A percentile compares a stretch with the other conserved stretches of the same genome.
Evolutionary conservation across 2,329 filamentous ascomycete genomes (phyloP).

Genomic region (Alternaria sp.): DNA sequence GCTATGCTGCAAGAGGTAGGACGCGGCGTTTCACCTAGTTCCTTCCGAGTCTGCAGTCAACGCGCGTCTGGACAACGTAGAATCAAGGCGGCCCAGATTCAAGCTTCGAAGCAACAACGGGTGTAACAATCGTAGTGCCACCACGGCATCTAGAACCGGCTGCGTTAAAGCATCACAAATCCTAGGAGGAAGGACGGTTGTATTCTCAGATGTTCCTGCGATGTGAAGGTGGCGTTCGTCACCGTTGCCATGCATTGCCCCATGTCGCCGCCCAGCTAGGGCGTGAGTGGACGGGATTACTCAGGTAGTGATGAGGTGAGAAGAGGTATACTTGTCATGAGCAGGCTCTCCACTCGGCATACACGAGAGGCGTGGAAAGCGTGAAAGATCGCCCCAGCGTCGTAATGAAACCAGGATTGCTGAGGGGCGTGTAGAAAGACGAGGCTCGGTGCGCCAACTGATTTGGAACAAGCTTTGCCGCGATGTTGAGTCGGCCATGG

Average conservation of each 20-base stretch:
- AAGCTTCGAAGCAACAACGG: constrained; percentile 4
- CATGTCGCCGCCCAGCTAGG: not conserved
- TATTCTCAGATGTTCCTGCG: not conserved
- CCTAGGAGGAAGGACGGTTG: no score
- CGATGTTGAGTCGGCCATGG: constrained; percentile 5
- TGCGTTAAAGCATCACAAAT: not conserved
- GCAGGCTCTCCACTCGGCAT: constrained; percentile 3
- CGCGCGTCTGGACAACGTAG: constrained; percentile 12
- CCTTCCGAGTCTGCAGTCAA: constrained; percentile 28
- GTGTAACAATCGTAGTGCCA: not conserved
- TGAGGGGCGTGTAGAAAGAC: not conserved
- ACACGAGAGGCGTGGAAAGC: not conserved
- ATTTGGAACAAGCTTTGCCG: constrained; percentile 14
- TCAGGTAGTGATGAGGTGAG: not conserved
- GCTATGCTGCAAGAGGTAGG: constrained; percentile 17
- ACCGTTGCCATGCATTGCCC: constrained; percentile 2
- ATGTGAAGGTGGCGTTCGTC: not conserved
- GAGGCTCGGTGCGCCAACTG: constrained; percentile 6
- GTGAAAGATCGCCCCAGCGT: constrained; percentile 5
- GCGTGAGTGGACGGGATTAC: not conserved
- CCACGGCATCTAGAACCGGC: not conserved
- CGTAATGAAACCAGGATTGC: constrained; percentile 1
- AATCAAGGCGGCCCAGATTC: constrained; percentile 3
- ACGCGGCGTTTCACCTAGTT: constrained; percentile 28
- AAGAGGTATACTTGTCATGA: constrained; percentile 3